These are phyloP conservation scores for Wakefieldia striispora DNA, from an alignment of 768 basidiomycete species.

Conservation along the genomic window DNA sequence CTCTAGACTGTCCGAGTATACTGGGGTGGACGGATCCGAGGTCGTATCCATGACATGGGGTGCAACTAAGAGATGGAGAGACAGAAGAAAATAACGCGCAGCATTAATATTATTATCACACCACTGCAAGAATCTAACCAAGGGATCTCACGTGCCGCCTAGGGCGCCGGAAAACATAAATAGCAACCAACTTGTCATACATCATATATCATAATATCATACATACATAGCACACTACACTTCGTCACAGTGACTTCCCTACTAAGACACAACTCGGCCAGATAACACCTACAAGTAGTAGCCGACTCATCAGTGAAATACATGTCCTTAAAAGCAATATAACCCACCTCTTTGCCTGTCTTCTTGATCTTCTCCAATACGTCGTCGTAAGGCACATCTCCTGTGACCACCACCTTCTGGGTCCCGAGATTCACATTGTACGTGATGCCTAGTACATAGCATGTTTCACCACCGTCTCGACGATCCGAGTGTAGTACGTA, in stretches of 20 bases:
- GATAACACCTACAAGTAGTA: slow-evolving; percentile 39
- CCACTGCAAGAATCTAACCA: too few species aligned
- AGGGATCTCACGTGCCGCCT: too few species aligned
- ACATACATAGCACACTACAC: too few species aligned
- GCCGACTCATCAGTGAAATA: too few species aligned
- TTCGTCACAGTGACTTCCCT: too few species aligned
- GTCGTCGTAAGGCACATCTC: slow-evolving; percentile 57
- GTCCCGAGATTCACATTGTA: slow-evolving; percentile 64
- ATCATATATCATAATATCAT: too few species aligned
- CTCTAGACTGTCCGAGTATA: slow-evolving; percentile 41
- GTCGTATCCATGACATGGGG: slow-evolving; percentile 37
- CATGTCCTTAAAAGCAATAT: background rate
- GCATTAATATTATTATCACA: too few species aligned
- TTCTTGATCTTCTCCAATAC: slow-evolving; percentile 77
- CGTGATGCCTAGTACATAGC: slow-evolving; percentile 22
- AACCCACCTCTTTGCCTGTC: slow-evolving; percentile 83
- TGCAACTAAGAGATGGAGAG: slow-evolving; percentile 8
- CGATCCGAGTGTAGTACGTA: slow-evolving; percentile 4
- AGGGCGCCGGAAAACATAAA: too few species aligned
- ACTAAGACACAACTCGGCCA: slow-evolving; percentile 37
- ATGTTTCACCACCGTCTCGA: background rate
- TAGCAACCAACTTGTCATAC: too few species aligned
- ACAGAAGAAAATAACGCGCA: too few species aligned
- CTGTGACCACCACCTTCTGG: slow-evolving; percentile 72
- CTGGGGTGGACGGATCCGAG: slow-evolving; percentile 45